Base-by-base conservation (phyloP, 2,329 filamentous ascomycete species). In the Ceratocystis colombiana region DNA sequence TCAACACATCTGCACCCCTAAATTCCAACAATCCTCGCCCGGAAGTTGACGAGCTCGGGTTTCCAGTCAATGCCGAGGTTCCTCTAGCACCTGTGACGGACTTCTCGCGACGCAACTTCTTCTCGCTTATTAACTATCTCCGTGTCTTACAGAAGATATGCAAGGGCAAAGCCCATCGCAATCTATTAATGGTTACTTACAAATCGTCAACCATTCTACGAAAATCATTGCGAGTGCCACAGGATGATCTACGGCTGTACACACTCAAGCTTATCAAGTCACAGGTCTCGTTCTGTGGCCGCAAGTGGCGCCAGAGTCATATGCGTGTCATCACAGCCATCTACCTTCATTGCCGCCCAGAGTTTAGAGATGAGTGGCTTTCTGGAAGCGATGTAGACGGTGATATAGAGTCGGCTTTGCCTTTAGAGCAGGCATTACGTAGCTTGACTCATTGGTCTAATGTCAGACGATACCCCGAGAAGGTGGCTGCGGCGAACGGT, bases 241-340 rank as follows among this genome's bases (percentile, higher is more conserved):
- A 99, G 72, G 87, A 87, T 1, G 84, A 90, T 72, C 81, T 99
- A 50, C 86, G 94, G 5, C 85, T 96, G 55, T 97, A 97, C 78
- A 96, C 94, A 0, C 84, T 99, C 71, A 99, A 99, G 77, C 82
- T 99, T 0, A 97, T 97, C 85, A 99, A 99, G 76, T 94, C 91
- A 68, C 94, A 99, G 76, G 94, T 99, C 3, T 94, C 94, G 0
- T 99, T 96, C 79, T 97, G 93, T 75, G 93, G 94, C 25, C 87
- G 94, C 55, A 99, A 99, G 78, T 99, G 94, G 94, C 87, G 94
- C 15, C 94, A 97, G 77, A 87, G 86, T 71, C 97, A 99, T 76
- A 99, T 99, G 94, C 89, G 93, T 66, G 92, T 97, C 72, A 99
- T 99, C 73, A 99, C 94, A 0, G 91, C 92, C 2, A 90, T 99